Conservation (phyloP, 441 rosid species). For the Syzygium syzygioides region DNA sequence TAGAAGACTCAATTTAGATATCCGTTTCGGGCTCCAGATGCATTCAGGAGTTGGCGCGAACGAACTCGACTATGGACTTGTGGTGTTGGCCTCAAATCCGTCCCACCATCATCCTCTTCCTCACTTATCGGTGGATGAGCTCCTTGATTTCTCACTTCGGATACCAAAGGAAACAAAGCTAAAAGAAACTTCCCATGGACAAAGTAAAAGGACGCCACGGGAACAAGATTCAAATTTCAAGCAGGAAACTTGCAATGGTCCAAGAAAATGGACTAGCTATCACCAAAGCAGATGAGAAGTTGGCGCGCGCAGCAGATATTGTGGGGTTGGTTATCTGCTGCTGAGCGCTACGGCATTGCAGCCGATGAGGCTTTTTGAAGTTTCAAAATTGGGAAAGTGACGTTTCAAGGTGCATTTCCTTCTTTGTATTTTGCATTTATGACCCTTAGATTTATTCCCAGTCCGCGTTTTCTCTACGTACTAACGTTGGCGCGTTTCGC, state of each 20-base stretch:
- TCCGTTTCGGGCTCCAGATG: not conserved
- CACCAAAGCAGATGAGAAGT: not conserved
- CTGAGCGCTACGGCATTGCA: not conserved
- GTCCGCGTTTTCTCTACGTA: not conserved
- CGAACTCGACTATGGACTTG: not conserved
- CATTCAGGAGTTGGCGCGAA: not conserved
- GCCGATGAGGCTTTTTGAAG: not conserved
- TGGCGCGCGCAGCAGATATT: not conserved
- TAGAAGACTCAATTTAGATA: not conserved
- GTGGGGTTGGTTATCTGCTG: not conserved
- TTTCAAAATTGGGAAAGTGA: not conserved
- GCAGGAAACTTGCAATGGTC: not conserved
- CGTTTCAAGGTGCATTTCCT: not conserved
- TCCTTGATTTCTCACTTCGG: not conserved
- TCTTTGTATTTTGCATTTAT: not conserved
- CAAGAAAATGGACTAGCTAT: not conserved
- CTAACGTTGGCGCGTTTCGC: not conserved
- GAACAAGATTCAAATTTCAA: not conserved
- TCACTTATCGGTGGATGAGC: not conserved
- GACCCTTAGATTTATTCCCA: not conserved
- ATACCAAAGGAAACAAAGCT: not conserved
- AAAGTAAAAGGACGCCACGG: not conserved
- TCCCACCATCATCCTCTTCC: not conserved
- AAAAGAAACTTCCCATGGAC: not conserved
- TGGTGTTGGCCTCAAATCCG: not conserved